Percentiles rank a stretch among this genome's conserved stretches.
Evolutionary conservation across 371 early-diverging fungal species (phyloP).

Genomic region (Mucor lusitanicus): DNA sequence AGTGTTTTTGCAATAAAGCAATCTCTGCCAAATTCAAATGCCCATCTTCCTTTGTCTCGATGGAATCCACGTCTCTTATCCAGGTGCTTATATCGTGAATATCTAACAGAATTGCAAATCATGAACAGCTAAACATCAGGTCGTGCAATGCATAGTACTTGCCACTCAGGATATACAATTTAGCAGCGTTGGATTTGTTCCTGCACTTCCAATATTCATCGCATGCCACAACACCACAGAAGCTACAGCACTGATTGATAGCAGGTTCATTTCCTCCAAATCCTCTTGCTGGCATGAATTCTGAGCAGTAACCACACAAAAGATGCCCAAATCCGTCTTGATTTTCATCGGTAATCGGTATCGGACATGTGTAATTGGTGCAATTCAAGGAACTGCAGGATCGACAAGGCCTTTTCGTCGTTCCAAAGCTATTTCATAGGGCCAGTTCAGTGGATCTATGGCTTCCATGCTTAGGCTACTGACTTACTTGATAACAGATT

Average conservation of each 20-base stretch:
- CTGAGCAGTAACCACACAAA: constrained; percentile 12
- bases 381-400: constrained; percentile 7
- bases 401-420: constrained; percentile 15
- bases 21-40: constrained; percentile 22
- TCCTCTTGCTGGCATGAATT: constrained; percentile 19
- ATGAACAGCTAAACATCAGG: neutral
- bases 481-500: neutral
- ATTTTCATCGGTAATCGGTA: constrained; percentile 8
- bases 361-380: constrained; percentile 5
- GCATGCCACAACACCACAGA: constrained; percentile 27
- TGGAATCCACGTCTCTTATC: neutral
- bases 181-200: constrained; percentile 1
- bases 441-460: neutral
- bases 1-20: constrained; percentile 1
- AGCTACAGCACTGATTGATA: constrained; percentile 21
- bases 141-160: neutral
- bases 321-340: constrained; percentile 20
- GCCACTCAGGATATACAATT: constrained; percentile 22
- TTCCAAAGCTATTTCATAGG: neutral
- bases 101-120: neutral
- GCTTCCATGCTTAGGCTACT: neutral
- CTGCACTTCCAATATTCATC: constrained; percentile 22
- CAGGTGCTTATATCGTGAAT: neutral
- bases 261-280: constrained; percentile 7
- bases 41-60: constrained; percentile 20